Conservation (phyloP, 73 alveolate genomes). For the Diophrys appendiculata region DNA sequence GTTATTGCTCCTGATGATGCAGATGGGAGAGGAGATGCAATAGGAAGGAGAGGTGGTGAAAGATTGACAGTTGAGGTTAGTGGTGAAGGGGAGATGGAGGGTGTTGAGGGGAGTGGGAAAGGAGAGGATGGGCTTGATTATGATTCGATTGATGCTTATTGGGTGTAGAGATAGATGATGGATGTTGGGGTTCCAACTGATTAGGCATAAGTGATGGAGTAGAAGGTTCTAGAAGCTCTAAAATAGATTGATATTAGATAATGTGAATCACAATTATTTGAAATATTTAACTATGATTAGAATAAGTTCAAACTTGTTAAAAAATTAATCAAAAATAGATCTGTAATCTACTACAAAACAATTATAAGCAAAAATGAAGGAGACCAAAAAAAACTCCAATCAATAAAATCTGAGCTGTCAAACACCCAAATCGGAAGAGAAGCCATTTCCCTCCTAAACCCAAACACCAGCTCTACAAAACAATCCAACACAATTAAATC, state of each 20-base stretch:
- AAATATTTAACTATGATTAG: conserved; percentile 46
- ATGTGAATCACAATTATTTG: conserved; percentile 63
- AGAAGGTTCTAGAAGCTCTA: conserved; percentile 53
- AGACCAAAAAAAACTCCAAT: conserved; percentile 29
- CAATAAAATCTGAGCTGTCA: neutral
- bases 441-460: neutral
- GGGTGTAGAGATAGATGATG: conserved; percentile 51
- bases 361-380: conserved; percentile 58
- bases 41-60: conserved; percentile 11
- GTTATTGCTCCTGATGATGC: conserved; percentile 35
- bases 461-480: neutral
- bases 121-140: conserved; percentile 36
- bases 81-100: conserved; percentile 57
- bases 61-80: too few relatives aligned
- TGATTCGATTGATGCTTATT: conserved; percentile 63
- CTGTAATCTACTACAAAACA: conserved; percentile 49
- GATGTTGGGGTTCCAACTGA: conserved; percentile 17
- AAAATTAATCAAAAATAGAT: conserved; percentile 46
- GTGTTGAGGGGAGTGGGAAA: conserved; percentile 9
- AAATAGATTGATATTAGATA: conserved; percentile 37
- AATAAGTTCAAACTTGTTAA: conserved; percentile 46
- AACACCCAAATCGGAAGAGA: neutral
- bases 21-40: conserved; percentile 16
- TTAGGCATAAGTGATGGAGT: conserved; percentile 43
- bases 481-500: neutral